phyloP scores from a whole-genome alignment of 176 grass and related monocot species.

The Carex parvula region DNA sequence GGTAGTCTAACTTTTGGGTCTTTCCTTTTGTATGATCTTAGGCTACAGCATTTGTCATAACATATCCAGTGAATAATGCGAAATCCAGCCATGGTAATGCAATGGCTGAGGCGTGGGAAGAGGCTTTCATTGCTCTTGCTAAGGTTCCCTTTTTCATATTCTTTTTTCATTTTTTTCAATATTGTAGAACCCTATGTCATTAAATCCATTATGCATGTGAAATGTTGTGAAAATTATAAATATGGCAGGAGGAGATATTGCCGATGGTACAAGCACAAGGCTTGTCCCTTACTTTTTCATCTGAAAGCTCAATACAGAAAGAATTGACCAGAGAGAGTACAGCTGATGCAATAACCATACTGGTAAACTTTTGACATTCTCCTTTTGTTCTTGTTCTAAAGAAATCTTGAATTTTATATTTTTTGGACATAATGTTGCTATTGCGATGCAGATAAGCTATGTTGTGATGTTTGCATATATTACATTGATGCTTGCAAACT shows the following conservation, averaged over 20 bases:
- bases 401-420: slow-evolving; percentile 22
- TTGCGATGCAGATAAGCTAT: slow-evolving; percentile 87
- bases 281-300: slow-evolving; percentile 86
- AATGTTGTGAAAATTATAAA: background rate
- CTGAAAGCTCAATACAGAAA: slow-evolving; percentile 89
- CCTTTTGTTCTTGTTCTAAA: slow-evolving; percentile 25
- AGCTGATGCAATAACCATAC: slow-evolving; percentile 83
- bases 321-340: slow-evolving; percentile 93
- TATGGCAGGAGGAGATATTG: slow-evolving; percentile 72
- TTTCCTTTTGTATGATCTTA: slow-evolving; percentile 34
- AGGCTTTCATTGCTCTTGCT: slow-evolving; percentile 75
- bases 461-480: slow-evolving; percentile 98
- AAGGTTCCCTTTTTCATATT: slow-evolving; percentile 42
- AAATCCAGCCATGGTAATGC: slow-evolving; percentile 60
- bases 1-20: background rate
- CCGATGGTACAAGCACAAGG: slow-evolving; percentile 81
- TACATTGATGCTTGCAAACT: slow-evolving; percentile 83
- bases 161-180: background rate
- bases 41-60: slow-evolving; percentile 86
- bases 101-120: slow-evolving; percentile 89
- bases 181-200: background rate
- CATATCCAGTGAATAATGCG: slow-evolving; percentile 99
- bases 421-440: slow-evolving; percentile 31
- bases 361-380: slow-evolving; percentile 48
- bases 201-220: slow-evolving; percentile 12